These are phyloP conservation scores for Talaromyces sp. DNA, from an alignment of 2,329 filamentous ascomycete genomes.

Conservation along the genomic window DNA sequence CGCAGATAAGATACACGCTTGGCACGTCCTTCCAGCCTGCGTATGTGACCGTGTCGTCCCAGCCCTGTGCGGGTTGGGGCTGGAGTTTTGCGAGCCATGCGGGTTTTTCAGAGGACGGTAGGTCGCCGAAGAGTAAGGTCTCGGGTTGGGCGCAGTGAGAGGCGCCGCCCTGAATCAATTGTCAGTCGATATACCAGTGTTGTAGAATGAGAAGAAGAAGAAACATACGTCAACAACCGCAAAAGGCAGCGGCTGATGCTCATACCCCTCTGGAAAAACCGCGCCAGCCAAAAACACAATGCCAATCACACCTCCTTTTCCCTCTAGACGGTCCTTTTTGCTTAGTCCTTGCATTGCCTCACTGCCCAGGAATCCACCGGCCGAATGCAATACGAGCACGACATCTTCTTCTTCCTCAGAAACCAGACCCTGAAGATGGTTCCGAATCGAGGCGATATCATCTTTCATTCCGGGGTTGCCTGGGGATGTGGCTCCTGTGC, in stretches of 20 bases:
- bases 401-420: background rate
- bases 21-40: conserved; percentile 8
- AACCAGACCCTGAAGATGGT: background rate
- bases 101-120: background rate
- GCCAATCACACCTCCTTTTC: conserved; percentile 1
- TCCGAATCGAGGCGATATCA: background rate
- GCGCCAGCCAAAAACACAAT: conserved; percentile 2
- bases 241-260: conserved; percentile 1
- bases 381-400: conserved; percentile 2
- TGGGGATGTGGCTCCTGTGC: conserved; percentile 2
- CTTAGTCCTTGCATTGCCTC: conserved; percentile 75
- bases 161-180: background rate
- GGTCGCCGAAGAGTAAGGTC: background rate
- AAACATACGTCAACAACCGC: conserved; percentile 1
- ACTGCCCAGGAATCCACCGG: conserved; percentile 72
- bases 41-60: conserved; percentile 1
- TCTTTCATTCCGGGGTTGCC: conserved; percentile 4
- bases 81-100: background rate
- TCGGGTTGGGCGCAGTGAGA: background rate
- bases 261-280: background rate
- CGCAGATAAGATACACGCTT: conserved; percentile 5
- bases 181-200: background rate
- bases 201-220: background rate
- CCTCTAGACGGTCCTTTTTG: conserved; percentile 39
- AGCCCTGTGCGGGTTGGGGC: background rate